Conservation (phyloP, 306 rosid genomes). For the Macrotyloma uniflorum region DNA sequence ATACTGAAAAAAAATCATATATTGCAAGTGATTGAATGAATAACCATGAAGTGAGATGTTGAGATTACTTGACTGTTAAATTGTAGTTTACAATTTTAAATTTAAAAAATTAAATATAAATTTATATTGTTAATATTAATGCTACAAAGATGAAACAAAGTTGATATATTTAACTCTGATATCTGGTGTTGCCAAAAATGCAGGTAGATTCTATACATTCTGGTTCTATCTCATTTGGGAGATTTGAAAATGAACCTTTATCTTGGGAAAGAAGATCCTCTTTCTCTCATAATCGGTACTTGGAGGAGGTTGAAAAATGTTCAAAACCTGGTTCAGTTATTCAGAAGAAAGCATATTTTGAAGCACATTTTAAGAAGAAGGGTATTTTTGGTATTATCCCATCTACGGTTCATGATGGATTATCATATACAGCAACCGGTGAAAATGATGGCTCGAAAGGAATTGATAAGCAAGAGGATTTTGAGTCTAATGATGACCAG, state of each 20-base stretch:
- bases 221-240: constrained; percentile 86
- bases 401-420: constrained; percentile 30
- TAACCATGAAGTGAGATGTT: too few relatives aligned
- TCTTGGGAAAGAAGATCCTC: constrained; percentile 86
- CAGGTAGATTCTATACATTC: constrained; percentile 78
- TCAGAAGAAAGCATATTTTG: constrained; percentile 73
- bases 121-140: neutral
- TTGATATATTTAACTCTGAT: constrained; percentile 33
- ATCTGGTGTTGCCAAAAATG: constrained; percentile 35
- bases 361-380: constrained; percentile 82
- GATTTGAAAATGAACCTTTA: constrained; percentile 68
- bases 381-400: constrained; percentile 54
- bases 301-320: constrained; percentile 83
- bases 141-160: neutral
- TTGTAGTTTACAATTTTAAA: too few relatives aligned
- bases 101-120: too few relatives aligned
- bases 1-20: too few relatives aligned
- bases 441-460: constrained; percentile 50
- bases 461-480: constrained; percentile 45
- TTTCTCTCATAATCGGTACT: constrained; percentile 72
- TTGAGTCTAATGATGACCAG: constrained; percentile 46
- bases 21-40: too few relatives aligned
- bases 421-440: constrained; percentile 28
- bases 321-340: constrained; percentile 74
- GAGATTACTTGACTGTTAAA: too few relatives aligned